phyloP scores from a whole-genome alignment of 2,329 filamentous ascomycete species.

The Hypoxylon sp. region DNA sequence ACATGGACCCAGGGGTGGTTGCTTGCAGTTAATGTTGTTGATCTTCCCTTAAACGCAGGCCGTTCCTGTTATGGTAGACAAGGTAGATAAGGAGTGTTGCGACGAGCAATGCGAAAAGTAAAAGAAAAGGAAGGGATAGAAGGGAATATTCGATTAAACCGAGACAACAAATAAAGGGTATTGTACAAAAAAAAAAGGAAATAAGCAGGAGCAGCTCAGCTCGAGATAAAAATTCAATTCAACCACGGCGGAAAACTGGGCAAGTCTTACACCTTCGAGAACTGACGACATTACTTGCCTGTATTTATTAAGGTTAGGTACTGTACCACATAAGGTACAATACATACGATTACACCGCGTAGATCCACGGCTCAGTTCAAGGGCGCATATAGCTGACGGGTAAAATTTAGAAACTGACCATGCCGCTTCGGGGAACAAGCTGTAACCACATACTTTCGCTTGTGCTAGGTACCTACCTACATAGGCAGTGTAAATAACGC shows the following conservation, averaged over 20 bases:
- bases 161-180: conserved; percentile 18
- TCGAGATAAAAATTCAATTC: conserved; percentile 23
- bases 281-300: conserved; percentile 39
- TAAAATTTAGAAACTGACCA: conserved; percentile 42
- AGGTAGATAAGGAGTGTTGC: conserved; percentile 5
- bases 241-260: conserved; percentile 32
- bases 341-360: conserved; percentile 7
- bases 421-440: conserved; percentile 21
- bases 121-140: conserved; percentile 15
- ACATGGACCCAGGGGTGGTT: conserved; percentile 34
- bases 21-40: conserved; percentile 38
- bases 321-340: conserved; percentile 29
- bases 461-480: conserved; percentile 19
- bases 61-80: conserved; percentile 10
- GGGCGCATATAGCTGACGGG: conserved; percentile 28
- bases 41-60: conserved; percentile 12
- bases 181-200: conserved; percentile 20
- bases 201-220: conserved; percentile 26
- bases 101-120: conserved; percentile 7
- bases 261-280: conserved; percentile 37
- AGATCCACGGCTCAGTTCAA: conserved; percentile 9
- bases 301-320: conserved; percentile 38
- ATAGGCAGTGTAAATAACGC: conserved; percentile 18
- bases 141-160: conserved; percentile 11
- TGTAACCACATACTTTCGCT: conserved; percentile 23